phyloP scores from a whole-genome alignment of 108 stramenopile species.

The Skeletonema marinoi region DNA sequence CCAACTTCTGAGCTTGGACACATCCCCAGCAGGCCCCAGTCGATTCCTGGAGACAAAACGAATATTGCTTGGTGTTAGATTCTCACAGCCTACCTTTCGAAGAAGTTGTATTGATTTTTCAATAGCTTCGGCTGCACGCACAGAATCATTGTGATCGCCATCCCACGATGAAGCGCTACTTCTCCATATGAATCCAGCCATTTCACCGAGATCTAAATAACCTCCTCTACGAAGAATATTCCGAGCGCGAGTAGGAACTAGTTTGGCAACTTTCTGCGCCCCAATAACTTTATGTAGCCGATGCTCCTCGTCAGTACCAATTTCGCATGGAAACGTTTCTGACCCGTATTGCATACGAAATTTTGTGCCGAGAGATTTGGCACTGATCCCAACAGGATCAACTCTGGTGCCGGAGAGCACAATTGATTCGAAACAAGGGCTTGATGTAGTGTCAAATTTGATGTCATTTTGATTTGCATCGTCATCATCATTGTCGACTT shows the following conservation, averaged over 20 bases:
- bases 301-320: slow-evolving; percentile 60
- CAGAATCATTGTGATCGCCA: slow-evolving; percentile 21
- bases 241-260: slow-evolving; percentile 60
- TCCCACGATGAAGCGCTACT: slow-evolving; percentile 12
- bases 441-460: slow-evolving; percentile 35
- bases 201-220: slow-evolving; percentile 47
- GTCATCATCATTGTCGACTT: slow-evolving; percentile 44
- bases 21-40: slow-evolving; percentile 20
- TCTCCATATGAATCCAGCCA: slow-evolving; percentile 26
- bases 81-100: slow-evolving; percentile 54
- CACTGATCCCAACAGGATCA: slow-evolving; percentile 80
- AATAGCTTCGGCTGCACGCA: slow-evolving; percentile 36
- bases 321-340: slow-evolving; percentile 66
- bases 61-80: slow-evolving; percentile 54
- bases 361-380: slow-evolving; percentile 76
- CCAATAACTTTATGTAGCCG: slow-evolving; percentile 61
- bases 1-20: slow-evolving; percentile 30
- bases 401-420: slow-evolving; percentile 56
- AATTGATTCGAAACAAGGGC: slow-evolving; percentile 69
- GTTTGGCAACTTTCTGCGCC: slow-evolving; percentile 51
- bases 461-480: slow-evolving; percentile 16
- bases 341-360: slow-evolving; percentile 68
- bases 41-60: slow-evolving; percentile 53
- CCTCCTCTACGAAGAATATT: slow-evolving; percentile 70
- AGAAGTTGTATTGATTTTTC: slow-evolving; percentile 50